Evolutionary conservation across 345 rosid species (phyloP).

Genomic region (Citrus trifoliata): DNA sequence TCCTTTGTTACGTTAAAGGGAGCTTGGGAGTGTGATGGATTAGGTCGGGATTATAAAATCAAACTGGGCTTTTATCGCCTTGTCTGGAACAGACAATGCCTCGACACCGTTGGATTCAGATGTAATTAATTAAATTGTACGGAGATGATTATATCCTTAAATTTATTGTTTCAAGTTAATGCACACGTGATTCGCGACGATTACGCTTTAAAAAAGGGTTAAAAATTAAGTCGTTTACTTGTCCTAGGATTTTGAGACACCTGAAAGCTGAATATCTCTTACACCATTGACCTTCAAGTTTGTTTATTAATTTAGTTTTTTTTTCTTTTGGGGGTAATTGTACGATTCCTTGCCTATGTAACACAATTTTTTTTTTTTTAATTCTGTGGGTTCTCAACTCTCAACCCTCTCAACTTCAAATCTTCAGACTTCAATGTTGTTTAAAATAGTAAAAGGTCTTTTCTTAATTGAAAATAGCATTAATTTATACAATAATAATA

Average conservation of each 20-base stretch:
- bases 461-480: no score
- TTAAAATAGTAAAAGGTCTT: no score
- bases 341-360: neutral
- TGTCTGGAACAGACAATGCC: neutral
- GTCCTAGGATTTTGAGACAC: neutral
- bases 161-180: neutral
- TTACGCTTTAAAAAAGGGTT: neutral
- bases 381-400: no score
- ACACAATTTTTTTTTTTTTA: no score
- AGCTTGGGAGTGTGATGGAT: neutral
- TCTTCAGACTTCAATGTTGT: neutral
- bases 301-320: no score
- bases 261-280: neutral
- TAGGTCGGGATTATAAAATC: neutral
- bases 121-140: neutral
- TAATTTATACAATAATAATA: no score
- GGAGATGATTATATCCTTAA: neutral
- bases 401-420: no score
- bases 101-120: neutral
- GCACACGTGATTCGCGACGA: neutral
- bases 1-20: neutral
- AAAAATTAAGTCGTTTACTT: neutral
- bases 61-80: neutral
- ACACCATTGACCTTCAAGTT: neutral
- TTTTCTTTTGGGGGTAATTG: neutral